Evolutionary conservation across 164 flowering plant species (phyloP).

Genomic region (Amborella trichopoda): DNA sequence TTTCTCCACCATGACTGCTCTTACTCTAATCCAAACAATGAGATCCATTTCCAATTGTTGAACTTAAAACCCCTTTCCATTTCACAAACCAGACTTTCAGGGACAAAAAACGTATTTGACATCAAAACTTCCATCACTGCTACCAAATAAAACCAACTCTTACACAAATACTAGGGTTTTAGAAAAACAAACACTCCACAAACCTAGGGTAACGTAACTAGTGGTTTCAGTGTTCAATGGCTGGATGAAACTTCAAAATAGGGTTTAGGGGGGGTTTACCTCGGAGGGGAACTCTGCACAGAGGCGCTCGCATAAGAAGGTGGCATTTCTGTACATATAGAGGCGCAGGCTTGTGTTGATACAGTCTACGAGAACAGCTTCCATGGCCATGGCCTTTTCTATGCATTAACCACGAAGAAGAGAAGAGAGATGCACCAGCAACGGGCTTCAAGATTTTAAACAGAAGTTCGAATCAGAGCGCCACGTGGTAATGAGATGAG

Average conservation of each 20-base stretch:
- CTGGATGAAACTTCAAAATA: neutral
- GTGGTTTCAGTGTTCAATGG: neutral
- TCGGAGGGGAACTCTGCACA: constrained; percentile 95
- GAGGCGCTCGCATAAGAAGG: constrained; percentile 92
- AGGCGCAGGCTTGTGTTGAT: constrained; percentile 69
- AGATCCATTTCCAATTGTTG: too few relatives aligned
- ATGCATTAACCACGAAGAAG: too few relatives aligned
- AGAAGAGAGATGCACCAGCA: too few relatives aligned
- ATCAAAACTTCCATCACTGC: neutral
- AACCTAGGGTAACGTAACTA: neutral
- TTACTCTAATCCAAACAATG: too few relatives aligned
- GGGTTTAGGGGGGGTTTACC: constrained; percentile 19
- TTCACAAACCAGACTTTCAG: neutral
- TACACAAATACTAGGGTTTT: neutral
- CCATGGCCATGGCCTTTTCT: too few relatives aligned
- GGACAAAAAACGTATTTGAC: neutral
- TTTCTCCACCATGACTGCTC: too few relatives aligned
- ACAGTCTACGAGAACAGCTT: constrained; percentile 58
- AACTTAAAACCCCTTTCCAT: too few relatives aligned
- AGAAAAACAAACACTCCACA: neutral
- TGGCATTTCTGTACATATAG: constrained; percentile 74
- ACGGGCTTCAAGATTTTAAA: too few relatives aligned
- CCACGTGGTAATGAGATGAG: too few relatives aligned
- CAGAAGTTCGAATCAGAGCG: too few relatives aligned
- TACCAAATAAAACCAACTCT: neutral